Percentiles rank a stretch among this genome's conserved stretches.
Evolutionary conservation across 176 grass and related monocot species (phyloP).

Genomic region (Themeda triandra): DNA sequence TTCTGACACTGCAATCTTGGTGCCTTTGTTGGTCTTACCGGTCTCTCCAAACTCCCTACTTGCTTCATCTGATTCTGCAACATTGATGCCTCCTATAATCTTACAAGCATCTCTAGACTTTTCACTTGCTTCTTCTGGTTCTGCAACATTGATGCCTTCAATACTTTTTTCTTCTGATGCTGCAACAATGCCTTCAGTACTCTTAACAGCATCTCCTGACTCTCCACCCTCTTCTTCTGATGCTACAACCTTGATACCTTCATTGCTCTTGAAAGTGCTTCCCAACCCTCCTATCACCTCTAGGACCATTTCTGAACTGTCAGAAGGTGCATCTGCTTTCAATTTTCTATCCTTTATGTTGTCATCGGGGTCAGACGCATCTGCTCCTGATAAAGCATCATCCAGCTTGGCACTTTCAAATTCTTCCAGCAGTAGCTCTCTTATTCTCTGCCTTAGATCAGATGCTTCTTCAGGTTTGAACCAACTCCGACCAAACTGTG

Average conservation of each 20-base stretch:
- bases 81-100: neutral
- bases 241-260: neutral
- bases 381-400: slow-evolving; percentile 20
- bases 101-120: neutral
- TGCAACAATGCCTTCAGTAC: neutral
- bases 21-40: neutral
- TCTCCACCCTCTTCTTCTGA: neutral
- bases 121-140: neutral
- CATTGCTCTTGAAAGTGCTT: neutral
- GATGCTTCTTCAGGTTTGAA: slow-evolving; percentile 80
- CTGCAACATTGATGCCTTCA: neutral
- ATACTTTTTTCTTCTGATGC: neutral
- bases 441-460: slow-evolving; percentile 53
- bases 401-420: slow-evolving; percentile 43
- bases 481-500: slow-evolving; percentile 68
- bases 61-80: neutral
- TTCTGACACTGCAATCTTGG: neutral
- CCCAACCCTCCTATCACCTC: neutral
- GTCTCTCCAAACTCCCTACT: neutral
- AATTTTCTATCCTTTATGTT: neutral
- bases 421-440: slow-evolving; percentile 47
- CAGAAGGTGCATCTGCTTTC: slow-evolving; percentile 12
- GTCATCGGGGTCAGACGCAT: neutral
- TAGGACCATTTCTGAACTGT: slow-evolving; percentile 23
- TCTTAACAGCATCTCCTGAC: neutral